A percentile compares a stretch with the other conserved stretches of the same genome.
phyloP scores from a whole-genome alignment of 768 basidiomycete genomes.

The Tricholoma saponaceum region DNA sequence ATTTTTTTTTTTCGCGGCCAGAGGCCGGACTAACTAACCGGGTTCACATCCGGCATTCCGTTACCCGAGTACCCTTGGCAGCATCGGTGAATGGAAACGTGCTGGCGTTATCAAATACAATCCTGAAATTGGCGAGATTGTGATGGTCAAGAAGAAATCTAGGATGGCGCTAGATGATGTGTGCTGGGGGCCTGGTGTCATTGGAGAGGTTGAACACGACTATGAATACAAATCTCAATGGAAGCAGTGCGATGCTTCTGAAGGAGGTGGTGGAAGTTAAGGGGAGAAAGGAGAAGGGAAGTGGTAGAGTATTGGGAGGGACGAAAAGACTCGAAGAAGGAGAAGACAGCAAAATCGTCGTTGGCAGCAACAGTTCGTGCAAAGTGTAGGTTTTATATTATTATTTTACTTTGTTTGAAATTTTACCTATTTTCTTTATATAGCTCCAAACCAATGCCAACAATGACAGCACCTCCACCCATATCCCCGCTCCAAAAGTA shows the following conservation, averaged over 20 bases:
- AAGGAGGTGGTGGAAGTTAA: slow-evolving; percentile 29
- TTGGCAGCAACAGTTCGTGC: slow-evolving; percentile 28
- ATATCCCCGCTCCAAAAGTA: slow-evolving; percentile 37
- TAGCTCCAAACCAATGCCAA: slow-evolving; percentile 33
- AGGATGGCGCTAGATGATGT: slow-evolving; percentile 56
- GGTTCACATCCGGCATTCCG: not conserved
- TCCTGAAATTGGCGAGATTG: slow-evolving; percentile 62
- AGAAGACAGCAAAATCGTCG: slow-evolving; percentile 35
- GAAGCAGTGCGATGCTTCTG: slow-evolving; percentile 14
- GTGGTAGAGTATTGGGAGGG: slow-evolving; percentile 83
- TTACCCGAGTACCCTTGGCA: not conserved
- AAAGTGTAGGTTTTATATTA: slow-evolving; percentile 34
- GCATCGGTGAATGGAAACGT: too few relatives aligned
- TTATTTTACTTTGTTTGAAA: too few relatives aligned
- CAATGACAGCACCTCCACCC: slow-evolving; percentile 6
- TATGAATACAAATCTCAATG: slow-evolving; percentile 13
- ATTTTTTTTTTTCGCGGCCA: not conserved
- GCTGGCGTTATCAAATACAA: too few relatives aligned
- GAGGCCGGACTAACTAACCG: not conserved
- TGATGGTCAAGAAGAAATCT: slow-evolving; percentile 74
- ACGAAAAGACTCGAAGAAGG: slow-evolving; percentile 59
- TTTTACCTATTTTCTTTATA: not conserved
- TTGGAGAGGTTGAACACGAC: slow-evolving; percentile 56
- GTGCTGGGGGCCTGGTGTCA: slow-evolving; percentile 40
- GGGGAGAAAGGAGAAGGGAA: slow-evolving; percentile 39